Base-by-base conservation (phyloP, 2,329 filamentous ascomycete genomes). In the Colletotrichum tabaci region DNA sequence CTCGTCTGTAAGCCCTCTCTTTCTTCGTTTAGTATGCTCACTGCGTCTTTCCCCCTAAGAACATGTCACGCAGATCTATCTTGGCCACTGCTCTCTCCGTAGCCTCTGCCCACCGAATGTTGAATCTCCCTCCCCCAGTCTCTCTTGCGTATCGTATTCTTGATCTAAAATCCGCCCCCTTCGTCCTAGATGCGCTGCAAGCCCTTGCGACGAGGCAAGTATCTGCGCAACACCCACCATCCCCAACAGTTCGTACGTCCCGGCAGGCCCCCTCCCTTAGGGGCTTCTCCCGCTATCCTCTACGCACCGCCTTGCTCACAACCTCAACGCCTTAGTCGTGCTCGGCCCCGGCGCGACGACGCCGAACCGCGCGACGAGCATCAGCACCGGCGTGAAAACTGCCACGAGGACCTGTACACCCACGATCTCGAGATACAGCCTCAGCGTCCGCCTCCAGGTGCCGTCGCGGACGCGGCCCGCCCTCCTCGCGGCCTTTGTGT, bases 361-460 rank as follows among this genome's bases (percentile, higher is more conserved):
- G 30, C 69, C 69, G 7, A 69, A 72, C 13, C 69, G 52, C 53
- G 69, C 69, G 12, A 64, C 16, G 15, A 69, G 57, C 66, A 65
- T 64, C 10, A 74, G 49, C 12, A 73, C n/a, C 3, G 73, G 73
- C 6, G 71, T 71, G 18, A 74, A 65, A 0, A 74, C 9, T 2
- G 50, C 30, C 2, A 73, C 40, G 9, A 74, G 50, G 1, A 67
- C 55, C 40, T 74, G 73, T 0, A 74, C 46, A 6, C 55, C 35
- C 21, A 44, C 60, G 26, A 65, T 61, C 56, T 73, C 50, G 55
- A 67, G 38, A 10, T 66, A 71, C 12, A 74, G 16, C 42, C 44
- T 67, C 1, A 52, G 12, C 21, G 63, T 53, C 40, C 71, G 53
- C 50, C 50, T 55, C 63, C 67, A 38, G 1, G 58, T 61, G 8